These are phyloP conservation scores for Trametes coccinea DNA, from an alignment of 768 basidiomycete species.

Conservation along the genomic window DNA sequence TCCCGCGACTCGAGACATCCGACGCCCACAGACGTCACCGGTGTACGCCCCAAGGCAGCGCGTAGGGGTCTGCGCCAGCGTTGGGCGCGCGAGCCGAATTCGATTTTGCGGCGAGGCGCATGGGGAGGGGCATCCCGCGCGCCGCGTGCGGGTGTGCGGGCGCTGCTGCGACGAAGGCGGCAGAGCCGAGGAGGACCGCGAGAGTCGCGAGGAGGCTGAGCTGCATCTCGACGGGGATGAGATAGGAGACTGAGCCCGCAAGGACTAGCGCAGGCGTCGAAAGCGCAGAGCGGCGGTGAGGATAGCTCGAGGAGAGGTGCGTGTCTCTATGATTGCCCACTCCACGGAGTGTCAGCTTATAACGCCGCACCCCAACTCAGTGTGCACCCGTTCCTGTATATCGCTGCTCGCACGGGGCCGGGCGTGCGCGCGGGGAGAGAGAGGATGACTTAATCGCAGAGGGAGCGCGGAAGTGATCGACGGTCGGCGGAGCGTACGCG, in stretches of 20 bases:
- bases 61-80: background rate
- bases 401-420: too few relatives aligned
- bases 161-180: background rate
- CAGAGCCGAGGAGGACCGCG: background rate
- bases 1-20: background rate
- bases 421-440: too few relatives aligned
- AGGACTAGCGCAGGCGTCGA: background rate
- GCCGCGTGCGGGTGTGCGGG: background rate
- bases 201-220: background rate
- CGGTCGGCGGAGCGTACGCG: background rate
- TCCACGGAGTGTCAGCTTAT: too few relatives aligned
- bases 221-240: background rate
- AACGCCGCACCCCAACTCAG: too few relatives aligned
- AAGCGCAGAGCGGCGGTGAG: background rate
- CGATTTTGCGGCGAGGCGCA: constrained; percentile 8
- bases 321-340: too few relatives aligned
- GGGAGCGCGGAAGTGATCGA: constrained; percentile 3
- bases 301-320: background rate
- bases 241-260: background rate
- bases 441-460: background rate
- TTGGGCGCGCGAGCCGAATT: constrained; percentile 8
- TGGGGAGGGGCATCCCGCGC: constrained; percentile 5
- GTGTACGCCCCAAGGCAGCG: constrained; percentile 7
- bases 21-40: background rate
- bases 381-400: too few relatives aligned